These are phyloP conservation scores for Colletotrichum sp. DNA, from an alignment of 2,329 filamentous ascomycete species.

Conservation along the genomic window DNA sequence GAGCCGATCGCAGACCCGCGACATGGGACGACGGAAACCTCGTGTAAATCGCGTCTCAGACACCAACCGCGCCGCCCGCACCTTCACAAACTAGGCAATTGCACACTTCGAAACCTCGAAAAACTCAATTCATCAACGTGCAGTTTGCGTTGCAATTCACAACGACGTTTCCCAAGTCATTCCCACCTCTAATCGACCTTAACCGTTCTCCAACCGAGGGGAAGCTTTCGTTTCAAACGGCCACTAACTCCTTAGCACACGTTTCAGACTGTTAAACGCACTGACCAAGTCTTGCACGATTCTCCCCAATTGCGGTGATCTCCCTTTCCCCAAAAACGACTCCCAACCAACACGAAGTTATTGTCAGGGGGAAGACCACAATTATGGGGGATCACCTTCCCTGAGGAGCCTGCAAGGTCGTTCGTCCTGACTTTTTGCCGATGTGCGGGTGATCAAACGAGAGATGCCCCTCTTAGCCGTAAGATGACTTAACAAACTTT, in stretches of 20 bases:
- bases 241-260: background rate
- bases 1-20: background rate
- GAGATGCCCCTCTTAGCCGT: background rate
- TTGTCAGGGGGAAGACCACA: background rate
- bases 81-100: background rate
- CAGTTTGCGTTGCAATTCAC: background rate
- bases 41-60: conserved; percentile 2
- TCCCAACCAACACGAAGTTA: background rate
- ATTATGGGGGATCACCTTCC: background rate
- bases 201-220: background rate
- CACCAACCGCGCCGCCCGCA: conserved; percentile 4
- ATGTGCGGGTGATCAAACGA: background rate
- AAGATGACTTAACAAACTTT: background rate
- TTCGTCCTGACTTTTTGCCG: background rate
- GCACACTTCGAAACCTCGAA: background rate
- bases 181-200: background rate
- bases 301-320: background rate
- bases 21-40: conserved; percentile 2
- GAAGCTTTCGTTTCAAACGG: background rate
- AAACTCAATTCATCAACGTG: background rate
- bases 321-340: background rate
- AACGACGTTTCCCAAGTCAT: background rate
- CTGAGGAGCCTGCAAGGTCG: background rate
- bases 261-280: conserved; percentile 13
- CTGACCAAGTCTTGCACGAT: background rate